phyloP scores from a whole-genome alignment of 805 yeast genomes.

The Teunomyces panamensis region DNA sequence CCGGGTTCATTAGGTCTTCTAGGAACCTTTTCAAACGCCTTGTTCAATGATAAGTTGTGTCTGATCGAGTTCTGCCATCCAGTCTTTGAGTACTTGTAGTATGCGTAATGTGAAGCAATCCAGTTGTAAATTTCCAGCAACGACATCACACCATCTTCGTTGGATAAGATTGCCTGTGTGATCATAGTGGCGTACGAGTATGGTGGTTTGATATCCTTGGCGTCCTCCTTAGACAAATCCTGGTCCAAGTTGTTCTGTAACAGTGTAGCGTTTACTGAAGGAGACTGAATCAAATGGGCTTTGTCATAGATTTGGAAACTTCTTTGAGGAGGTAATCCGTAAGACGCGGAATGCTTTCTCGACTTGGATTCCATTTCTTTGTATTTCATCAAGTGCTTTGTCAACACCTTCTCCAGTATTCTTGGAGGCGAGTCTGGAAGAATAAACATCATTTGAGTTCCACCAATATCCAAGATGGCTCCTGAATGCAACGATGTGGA shows the following conservation, averaged over 20 bases:
- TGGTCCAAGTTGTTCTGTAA: conserved; percentile 47
- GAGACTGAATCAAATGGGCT: conserved; percentile 35
- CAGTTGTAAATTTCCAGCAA: conserved; percentile 89
- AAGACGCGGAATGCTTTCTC: conserved; percentile 11
- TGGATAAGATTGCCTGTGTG: conserved; percentile 91
- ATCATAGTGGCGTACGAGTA: conserved; percentile 97
- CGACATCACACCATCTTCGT: conserved; percentile 83
- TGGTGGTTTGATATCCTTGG: conserved; percentile 93
- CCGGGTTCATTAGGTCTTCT: conserved; percentile 96
- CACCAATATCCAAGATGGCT: conserved; percentile 91
- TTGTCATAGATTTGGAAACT: conserved; percentile 57
- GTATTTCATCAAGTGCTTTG: conserved; percentile 34
- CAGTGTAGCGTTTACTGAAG: conserved; percentile 39
- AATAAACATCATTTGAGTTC: conserved; percentile 98
- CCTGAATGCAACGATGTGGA: conserved; percentile 73
- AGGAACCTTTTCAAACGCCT: conserved; percentile 97
- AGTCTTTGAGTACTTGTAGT: conserved; percentile 84
- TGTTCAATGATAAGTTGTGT: conserved; percentile 89
- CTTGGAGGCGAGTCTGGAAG: conserved; percentile 84
- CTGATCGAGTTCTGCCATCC: conserved; percentile 99
- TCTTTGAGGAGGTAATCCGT: conserved; percentile 15
- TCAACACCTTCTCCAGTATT: conserved; percentile 50
- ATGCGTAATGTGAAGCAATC: conserved; percentile 85
- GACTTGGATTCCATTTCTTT: conserved; percentile 20
- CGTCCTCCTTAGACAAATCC: conserved; percentile 84